These are phyloP conservation scores for Coemansia sp. DNA, from an alignment of 192 early-diverging fungal species.

Conservation along the genomic window DNA sequence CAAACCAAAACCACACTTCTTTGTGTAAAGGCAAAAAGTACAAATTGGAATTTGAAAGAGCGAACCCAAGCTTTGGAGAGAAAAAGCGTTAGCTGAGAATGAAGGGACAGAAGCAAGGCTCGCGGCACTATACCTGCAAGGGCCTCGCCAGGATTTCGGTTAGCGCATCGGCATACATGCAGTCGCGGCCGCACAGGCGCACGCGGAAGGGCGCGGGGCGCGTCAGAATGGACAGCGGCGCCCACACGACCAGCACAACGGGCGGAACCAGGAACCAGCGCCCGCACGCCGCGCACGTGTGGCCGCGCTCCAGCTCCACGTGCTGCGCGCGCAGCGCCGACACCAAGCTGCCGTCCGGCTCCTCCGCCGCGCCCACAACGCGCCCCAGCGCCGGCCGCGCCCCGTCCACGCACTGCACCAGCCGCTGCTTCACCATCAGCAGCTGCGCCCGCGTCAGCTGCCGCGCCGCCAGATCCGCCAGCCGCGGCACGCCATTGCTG, in stretches of 20 bases:
- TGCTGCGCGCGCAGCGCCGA: slow-evolving; percentile 28
- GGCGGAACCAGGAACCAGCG: slow-evolving; percentile 32
- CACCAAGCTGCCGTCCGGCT: slow-evolving; percentile 7
- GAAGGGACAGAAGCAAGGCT: neutral
- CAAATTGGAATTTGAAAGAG: neutral
- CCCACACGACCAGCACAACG: slow-evolving; percentile 36
- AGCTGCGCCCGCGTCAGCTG: slow-evolving; percentile 20
- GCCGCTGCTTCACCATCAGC: slow-evolving; percentile 22
- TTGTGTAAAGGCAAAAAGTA: slow-evolving; percentile 5
- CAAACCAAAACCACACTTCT: too few species aligned
- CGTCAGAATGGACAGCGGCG: slow-evolving; percentile 17
- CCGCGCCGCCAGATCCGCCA: slow-evolving; percentile 46
- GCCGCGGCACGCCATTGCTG: slow-evolving; percentile 26
- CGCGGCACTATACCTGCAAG: slow-evolving; percentile 5
- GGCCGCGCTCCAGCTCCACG: slow-evolving; percentile 26
- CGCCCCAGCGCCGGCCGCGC: slow-evolving; percentile 29
- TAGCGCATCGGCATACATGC: slow-evolving; percentile 12
- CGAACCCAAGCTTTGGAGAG: too few species aligned
- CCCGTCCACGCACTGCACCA: slow-evolving; percentile 23
- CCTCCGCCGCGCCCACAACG: slow-evolving; percentile 26
- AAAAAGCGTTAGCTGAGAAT: neutral
- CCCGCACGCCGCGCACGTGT: slow-evolving; percentile 35
- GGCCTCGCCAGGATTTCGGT: slow-evolving; percentile 11
- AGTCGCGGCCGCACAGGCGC: slow-evolving; percentile 37
- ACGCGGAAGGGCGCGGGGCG: slow-evolving; percentile 31